Percentiles rank a stretch among this genome's conserved stretches.
These are phyloP conservation scores for Phialophora expanda DNA, from an alignment of 2,329 filamentous ascomycete species.

Conservation along the genomic window DNA sequence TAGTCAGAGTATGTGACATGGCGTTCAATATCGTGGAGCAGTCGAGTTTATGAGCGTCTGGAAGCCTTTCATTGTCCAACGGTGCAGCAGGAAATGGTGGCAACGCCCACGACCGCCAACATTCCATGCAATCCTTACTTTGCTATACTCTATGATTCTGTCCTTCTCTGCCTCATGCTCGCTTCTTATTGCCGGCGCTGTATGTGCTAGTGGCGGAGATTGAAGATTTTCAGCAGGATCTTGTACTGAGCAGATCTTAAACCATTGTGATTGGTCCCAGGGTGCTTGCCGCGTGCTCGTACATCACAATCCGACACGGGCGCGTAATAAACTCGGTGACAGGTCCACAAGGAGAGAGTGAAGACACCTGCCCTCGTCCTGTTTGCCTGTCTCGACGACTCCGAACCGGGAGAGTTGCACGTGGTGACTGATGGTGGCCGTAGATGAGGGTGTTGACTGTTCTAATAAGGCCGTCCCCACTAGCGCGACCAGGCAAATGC, in stretches of 20 bases:
- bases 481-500: slow-evolving; percentile 7
- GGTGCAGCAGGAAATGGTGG: background rate
- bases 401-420: background rate
- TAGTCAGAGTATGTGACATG: too few species aligned
- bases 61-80: background rate
- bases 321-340: background rate
- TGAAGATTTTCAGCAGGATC: too few species aligned
- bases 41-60: background rate
- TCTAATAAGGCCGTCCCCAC: background rate
- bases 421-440: background rate
- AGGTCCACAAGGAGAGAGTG: background rate
- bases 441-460: background rate
- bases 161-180: too few species aligned
- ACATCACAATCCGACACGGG: background rate
- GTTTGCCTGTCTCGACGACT: background rate
- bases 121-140: background rate
- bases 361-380: background rate
- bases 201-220: too few species aligned
- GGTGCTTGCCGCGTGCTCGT: background rate
- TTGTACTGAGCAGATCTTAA: too few species aligned
- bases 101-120: background rate
- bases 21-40: background rate
- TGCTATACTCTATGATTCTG: background rate
- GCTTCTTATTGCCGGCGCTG: too few species aligned
- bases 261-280: background rate